Evolutionary conservation across 1,284 basidiomycete genomes (phyloP).

Genomic region (Cutaneotrichosporon daszewskae): DNA sequence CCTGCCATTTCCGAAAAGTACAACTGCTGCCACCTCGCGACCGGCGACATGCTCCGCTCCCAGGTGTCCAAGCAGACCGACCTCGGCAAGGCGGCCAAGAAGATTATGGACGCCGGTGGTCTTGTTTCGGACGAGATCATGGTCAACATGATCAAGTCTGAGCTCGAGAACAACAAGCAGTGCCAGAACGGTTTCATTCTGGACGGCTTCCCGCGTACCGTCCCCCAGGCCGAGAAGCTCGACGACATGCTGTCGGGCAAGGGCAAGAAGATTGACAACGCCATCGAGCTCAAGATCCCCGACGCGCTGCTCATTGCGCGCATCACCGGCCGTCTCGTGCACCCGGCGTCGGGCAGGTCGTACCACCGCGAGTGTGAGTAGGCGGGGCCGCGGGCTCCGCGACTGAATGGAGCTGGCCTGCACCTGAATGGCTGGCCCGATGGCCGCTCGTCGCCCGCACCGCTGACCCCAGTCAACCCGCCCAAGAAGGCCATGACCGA

Average conservation of each 20-base stretch:
- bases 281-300: slow-evolving; percentile 85
- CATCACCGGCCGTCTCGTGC: slow-evolving; percentile 92
- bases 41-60: slow-evolving; percentile 96
- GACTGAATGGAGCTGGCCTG: neutral
- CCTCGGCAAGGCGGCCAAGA: slow-evolving; percentile 88
- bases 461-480: slow-evolving; percentile 58
- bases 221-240: slow-evolving; percentile 95
- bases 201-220: slow-evolving; percentile 96
- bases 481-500: slow-evolving; percentile 93
- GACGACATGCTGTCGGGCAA: slow-evolving; percentile 79
- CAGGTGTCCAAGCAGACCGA: slow-evolving; percentile 83
- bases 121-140: slow-evolving; percentile 95
- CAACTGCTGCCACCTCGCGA: slow-evolving; percentile 95
- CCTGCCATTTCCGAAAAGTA: slow-evolving; percentile 87
- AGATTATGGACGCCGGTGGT: slow-evolving; percentile 93
- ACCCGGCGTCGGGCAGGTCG: slow-evolving; percentile 78
- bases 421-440: neutral
- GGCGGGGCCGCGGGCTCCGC: neutral
- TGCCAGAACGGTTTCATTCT: slow-evolving; percentile 97
- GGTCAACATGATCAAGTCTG: slow-evolving; percentile 95
- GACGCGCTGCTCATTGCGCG: slow-evolving; percentile 94
- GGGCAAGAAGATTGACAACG: slow-evolving; percentile 83
- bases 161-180: slow-evolving; percentile 84
- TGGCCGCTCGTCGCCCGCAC: neutral
- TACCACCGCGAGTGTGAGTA: slow-evolving; percentile 93